Evolutionary conservation across 345 rosid species (phyloP), one percentile per base, ranked within the genome.

Genomic region (Eucalyptus curtisii): DNA sequence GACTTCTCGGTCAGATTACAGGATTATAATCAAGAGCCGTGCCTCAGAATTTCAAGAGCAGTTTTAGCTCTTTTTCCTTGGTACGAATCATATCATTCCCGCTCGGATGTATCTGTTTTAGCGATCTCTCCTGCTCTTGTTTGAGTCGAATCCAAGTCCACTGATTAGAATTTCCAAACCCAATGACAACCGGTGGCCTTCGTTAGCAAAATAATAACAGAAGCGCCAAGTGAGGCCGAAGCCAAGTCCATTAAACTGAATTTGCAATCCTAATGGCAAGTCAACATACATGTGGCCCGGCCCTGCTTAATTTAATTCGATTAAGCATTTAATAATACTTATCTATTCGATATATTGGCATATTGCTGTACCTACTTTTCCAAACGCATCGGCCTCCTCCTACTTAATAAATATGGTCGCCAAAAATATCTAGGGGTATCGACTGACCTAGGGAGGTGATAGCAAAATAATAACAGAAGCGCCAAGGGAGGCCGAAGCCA

Each of bases 1-100:
- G 14, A 27, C n/a, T 27, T 61, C 37, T 61, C 0, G 71, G 37
- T 61, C 31, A 0, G 17, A 30, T 61, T 30, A 1, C 7, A 6
- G 37, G 71, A 30, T 61, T 30, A 0, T 30, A 61, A 30, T 61
- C 71, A 13, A 6, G 71, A 61, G 0, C 19, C 16, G 33, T 13
- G 31, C 68, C 31, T 27, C 31, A 27, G 31, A 59, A 61, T 61
- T 30, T 6, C 71, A 61, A 61, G 1, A 61, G 17, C 33, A 13
- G 5, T 27, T 30, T n/a, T 59, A 27, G 31, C 27, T 59, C 68
- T 30, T 25, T 61, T 61, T 12, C 33, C 57, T 19, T 6, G 71
- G 71, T 61, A 19, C 55, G 55, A 7, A 52, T 52, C 55, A 3
- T 52, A 30, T 61, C 71, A 61, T 0, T n/a, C 37, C n/a, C 31